phyloP scores from a whole-genome alignment of 805 yeast species.

The Metschnikowia lunata region DNA sequence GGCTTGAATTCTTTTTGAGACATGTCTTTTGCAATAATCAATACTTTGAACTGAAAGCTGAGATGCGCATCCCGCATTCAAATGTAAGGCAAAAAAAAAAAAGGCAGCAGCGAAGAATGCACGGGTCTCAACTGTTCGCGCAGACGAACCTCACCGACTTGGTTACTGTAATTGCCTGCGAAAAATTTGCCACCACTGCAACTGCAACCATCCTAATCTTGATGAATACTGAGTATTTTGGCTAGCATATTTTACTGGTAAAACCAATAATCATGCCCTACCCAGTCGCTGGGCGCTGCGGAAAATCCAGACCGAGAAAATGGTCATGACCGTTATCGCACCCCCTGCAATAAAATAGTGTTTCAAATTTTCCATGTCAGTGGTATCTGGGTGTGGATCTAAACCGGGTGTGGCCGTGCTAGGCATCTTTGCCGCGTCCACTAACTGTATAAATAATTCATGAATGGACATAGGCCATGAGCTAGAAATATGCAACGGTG shows the following conservation, averaged over 20 bases:
- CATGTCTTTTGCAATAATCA: conserved; percentile 10
- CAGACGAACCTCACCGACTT: too few species aligned
- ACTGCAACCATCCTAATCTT: too few species aligned
- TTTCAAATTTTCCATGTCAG: conserved; percentile 45
- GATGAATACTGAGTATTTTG: too few species aligned
- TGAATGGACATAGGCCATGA: conserved; percentile 83
- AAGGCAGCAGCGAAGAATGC: conserved; percentile 2
- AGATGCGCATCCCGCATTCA: conserved; percentile 17
- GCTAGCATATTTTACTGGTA: too few species aligned
- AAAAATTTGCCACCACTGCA: too few species aligned
- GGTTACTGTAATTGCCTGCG: too few species aligned
- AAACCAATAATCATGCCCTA: not conserved
- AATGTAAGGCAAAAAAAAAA: not conserved
- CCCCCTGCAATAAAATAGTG: conserved; percentile 63
- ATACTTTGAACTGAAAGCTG: conserved; percentile 2
- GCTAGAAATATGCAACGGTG: conserved; percentile 88
- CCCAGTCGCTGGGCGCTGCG: conserved; percentile 26
- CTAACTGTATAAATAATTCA: conserved; percentile 81
- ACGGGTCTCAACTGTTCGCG: conserved; percentile 1
- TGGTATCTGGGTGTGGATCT: conserved; percentile 57
- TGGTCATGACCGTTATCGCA: conserved; percentile 61
- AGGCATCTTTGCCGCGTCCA: conserved; percentile 83
- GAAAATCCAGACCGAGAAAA: conserved; percentile 63
- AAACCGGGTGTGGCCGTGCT: conserved; percentile 70
- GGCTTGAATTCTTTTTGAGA: conserved; percentile 45